Evolutionary conservation across 148 eudicot species (phyloP).

Genomic region (Rhododendron simsii): DNA sequence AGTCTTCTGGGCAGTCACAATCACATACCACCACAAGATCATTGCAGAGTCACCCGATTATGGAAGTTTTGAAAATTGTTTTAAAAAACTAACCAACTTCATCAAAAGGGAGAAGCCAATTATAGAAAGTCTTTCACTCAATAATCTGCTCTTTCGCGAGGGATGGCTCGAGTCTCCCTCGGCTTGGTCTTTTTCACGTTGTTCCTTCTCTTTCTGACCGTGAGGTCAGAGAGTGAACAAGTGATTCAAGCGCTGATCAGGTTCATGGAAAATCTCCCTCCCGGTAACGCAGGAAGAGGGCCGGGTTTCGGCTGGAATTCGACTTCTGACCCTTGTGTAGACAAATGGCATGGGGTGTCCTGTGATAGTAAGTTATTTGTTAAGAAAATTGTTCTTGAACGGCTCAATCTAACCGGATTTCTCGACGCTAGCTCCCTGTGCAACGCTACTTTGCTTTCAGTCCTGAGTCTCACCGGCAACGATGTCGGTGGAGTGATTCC

Average conservation of each 20-base stretch:
- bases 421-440: slow-evolving; percentile 34
- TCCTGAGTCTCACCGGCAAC: slow-evolving; percentile 30
- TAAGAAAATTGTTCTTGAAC: slow-evolving; percentile 27
- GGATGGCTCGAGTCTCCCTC: neutral
- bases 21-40: neutral
- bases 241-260: slow-evolving; percentile 19
- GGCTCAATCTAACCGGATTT: slow-evolving; percentile 18
- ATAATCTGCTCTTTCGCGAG: neutral
- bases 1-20: neutral
- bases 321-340: slow-evolving; percentile 2
- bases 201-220: slow-evolving; percentile 8
- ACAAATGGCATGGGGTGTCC: slow-evolving; percentile 12
- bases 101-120: neutral
- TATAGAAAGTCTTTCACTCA: neutral
- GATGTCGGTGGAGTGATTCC: slow-evolving; percentile 25
- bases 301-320: slow-evolving; percentile 23
- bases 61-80: neutral
- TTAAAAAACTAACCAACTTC: neutral
- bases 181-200: neutral
- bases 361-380: slow-evolving; percentile 8
- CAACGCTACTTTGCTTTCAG: neutral
- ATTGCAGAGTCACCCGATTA: slow-evolving; percentile 4
- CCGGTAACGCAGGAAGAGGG: slow-evolving; percentile 1
- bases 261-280: slow-evolving; percentile 33
- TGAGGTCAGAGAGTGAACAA: slow-evolving; percentile 20